Base-by-base conservation (phyloP, 257 asterid genomes). In the Paulownia fortunei region DNA sequence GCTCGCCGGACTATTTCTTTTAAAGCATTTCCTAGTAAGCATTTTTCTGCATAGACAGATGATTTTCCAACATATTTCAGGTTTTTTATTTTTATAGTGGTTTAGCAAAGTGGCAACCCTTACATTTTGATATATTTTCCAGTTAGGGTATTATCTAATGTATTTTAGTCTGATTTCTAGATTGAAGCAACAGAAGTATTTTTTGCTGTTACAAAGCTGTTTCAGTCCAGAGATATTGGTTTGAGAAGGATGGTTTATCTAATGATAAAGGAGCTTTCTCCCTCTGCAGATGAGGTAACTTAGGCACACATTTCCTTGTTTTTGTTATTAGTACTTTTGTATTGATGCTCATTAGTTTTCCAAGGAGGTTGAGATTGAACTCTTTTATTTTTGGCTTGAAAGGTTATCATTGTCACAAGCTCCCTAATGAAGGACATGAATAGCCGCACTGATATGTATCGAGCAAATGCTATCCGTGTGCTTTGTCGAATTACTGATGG, bases 321-420 rank as follows among this genome's bases (percentile, higher is more conserved):
- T 72, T 72, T 1, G 13, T 61, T 66, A 15, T 55, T 16, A 3
- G 44, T n/a, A 16, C 26, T 73, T 34, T 59, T 19, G 16, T 71
- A 61, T 8, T 39, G 18, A 19, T 76, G 36, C 36, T 54, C 26
- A 24, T 49, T 8, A 63, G 54, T 52, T 51, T 82, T 56, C 32
- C 74, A 16, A 55, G 52, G 77, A 54, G 66, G 42, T 80, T 44
- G 83, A 44, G 51, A 69, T 41, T 86, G 73, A 80, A 58, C 52
- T 59, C 56, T 63, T 72, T 34, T 58, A 21, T 77, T 59, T 78
- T 85, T 76, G 69, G 55, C 46, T 47, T 69, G 16, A 74, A 82
- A 92, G 97, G 97, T 92, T 76, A 92, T 92, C 79, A 92, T 92
- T 23, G 98, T 92, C 76, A 92, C 98, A n/a, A 92, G 98, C 90